phyloP scores from a whole-genome alignment of 176 grass and related monocot genomes.

The Paspalum vaginatum region DNA sequence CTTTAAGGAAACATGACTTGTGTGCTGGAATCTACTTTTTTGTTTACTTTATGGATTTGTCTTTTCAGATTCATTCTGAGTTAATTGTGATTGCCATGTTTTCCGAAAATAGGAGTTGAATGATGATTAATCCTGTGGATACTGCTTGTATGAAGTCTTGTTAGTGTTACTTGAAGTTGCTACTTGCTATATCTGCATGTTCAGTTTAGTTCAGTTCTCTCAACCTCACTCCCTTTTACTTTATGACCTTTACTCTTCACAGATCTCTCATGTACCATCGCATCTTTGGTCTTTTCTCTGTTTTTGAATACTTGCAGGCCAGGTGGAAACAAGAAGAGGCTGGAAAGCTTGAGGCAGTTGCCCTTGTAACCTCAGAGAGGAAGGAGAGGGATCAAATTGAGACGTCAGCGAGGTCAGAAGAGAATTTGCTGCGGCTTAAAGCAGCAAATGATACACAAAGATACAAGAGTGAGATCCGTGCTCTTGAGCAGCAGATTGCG shows the following conservation, averaged over 20 bases:
- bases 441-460: conserved; percentile 73
- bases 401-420: conserved; percentile 64
- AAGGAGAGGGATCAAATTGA: conserved; percentile 76
- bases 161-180: neutral
- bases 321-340: conserved; percentile 66
- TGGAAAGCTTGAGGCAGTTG: conserved; percentile 60
- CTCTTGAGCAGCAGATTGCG: conserved; percentile 71
- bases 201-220: neutral
- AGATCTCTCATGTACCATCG: neutral
- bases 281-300: conserved; percentile 8
- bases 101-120: neutral
- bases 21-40: neutral
- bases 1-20: neutral
- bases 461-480: conserved; percentile 70
- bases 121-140: conserved; percentile 1
- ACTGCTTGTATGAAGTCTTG: conserved; percentile 24
- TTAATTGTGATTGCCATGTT: conserved; percentile 18
- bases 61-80: neutral
- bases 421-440: conserved; percentile 76
- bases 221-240: neutral
- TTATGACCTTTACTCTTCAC: neutral
- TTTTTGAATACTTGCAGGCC: conserved; percentile 46
- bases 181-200: neutral
- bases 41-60: conserved; percentile 7
- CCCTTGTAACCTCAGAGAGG: conserved; percentile 53